Evolutionary conservation across 441 rosid species (phyloP).

Genomic region (Populus hybrid): DNA sequence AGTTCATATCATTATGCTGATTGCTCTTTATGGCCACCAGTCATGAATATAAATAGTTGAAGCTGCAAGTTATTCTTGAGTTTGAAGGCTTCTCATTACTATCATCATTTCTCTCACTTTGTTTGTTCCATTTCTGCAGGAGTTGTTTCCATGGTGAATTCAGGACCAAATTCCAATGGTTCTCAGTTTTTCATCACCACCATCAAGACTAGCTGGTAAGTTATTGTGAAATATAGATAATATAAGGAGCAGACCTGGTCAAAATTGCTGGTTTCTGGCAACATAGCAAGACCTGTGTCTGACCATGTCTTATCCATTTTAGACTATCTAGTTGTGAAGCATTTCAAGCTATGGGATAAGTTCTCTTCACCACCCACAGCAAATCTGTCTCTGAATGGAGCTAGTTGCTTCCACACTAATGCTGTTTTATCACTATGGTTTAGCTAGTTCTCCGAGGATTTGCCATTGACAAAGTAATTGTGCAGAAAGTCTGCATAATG

Average conservation of each 20-base stretch:
- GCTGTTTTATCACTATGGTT: neutral
- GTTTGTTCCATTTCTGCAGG: slow-evolving; percentile 35
- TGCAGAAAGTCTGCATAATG: neutral
- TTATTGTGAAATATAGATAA: neutral
- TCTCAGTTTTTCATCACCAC: slow-evolving; percentile 92
- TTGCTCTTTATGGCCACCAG: neutral
- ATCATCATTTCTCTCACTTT: neutral
- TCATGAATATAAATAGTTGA: neutral
- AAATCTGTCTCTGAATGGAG: neutral
- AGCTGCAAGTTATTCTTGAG: neutral
- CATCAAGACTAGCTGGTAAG: slow-evolving; percentile 88
- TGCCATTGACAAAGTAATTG: neutral
- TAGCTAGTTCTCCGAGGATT: neutral
- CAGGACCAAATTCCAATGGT: slow-evolving; percentile 90
- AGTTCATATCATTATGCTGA: neutral
- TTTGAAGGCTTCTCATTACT: neutral
- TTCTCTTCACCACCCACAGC: neutral
- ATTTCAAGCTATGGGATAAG: neutral
- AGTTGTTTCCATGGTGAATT: slow-evolving; percentile 86
- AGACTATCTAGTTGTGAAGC: neutral
- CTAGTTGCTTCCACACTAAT: neutral
- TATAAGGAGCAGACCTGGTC: neutral
- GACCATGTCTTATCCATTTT: neutral
- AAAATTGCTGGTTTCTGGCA: neutral
- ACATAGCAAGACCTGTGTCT: neutral